Conservation (phyloP, 305 asterid species). For the Fraxinus xanthoxyloides region DNA sequence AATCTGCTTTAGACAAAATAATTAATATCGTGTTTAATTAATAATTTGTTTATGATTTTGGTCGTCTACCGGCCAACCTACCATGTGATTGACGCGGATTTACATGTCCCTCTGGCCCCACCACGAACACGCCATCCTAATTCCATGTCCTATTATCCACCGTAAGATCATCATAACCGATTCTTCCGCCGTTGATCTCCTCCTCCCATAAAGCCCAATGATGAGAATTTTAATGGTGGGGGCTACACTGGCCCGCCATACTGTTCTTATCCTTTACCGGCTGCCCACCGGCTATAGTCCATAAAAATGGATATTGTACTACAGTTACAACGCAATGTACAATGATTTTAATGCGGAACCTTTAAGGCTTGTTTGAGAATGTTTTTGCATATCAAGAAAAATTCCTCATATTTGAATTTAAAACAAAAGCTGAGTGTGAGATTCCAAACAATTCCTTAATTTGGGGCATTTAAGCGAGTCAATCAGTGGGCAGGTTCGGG, state of each 20-base stretch:
- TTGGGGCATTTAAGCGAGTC: conserved; percentile 34
- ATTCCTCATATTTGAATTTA: background rate
- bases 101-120: conserved; percentile 31
- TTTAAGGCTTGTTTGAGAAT: conserved; percentile 20
- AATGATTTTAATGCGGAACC: conserved; percentile 19
- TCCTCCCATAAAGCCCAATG: conserved; percentile 20
- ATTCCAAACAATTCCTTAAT: conserved; percentile 17
- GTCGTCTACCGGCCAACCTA: conserved; percentile 26
- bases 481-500: conserved; percentile 61
- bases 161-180: conserved; percentile 25
- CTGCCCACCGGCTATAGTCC: conserved; percentile 22
- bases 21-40: too few species aligned
- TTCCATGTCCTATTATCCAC: conserved; percentile 4
- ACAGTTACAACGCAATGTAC: conserved; percentile 3
- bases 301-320: conserved; percentile 17
- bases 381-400: background rate
- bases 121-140: conserved; percentile 24
- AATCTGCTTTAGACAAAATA: background rate
- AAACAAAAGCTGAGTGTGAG: background rate
- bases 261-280: conserved; percentile 35
- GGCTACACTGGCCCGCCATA: conserved; percentile 16
- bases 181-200: conserved; percentile 20
- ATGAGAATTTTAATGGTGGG: conserved; percentile 35
- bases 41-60: conserved; percentile 17
- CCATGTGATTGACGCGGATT: conserved; percentile 36